Base-by-base conservation (phyloP, 371 early-diverging fungal species). In the Mucor ambiguus region DNA sequence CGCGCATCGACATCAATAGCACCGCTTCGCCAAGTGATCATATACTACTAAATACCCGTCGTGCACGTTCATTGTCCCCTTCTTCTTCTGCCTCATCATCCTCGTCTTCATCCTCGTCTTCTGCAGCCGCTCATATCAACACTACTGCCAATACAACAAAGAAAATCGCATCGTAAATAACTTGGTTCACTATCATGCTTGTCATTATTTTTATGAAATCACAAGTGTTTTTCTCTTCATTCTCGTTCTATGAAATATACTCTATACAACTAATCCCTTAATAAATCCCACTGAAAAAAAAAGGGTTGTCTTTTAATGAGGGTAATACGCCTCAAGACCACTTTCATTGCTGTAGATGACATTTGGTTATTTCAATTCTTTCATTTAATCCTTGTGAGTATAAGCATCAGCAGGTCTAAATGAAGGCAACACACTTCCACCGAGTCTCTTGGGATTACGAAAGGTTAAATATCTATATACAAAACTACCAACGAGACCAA, bases 11-110 rank as follows among this genome's bases (percentile, higher is more conserved):
- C 48, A 48, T 35, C 26, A 16, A 41, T 9, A 33, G 32, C 46
- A 3, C 41, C 3, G 20, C 48, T 49, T 69, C 70, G 5, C 70
- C 63, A 20, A 71, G 67, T 38, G 66, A 71, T 28, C 71, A 63
- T 71, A 60, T 66, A 30, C 46, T 66, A 46, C 49, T 67, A 55
- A 63, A 68, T 54, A 60, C 63, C 60, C 68, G 65, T 35, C 68
- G 67, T 61, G 64, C 67, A 28, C 64, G 72, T 20, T 72, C 72
- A 29, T 64, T 72, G 28, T 67, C 71, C 8, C 64, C 72, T 43
- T 49, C 68, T 28, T 38, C 69, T 48, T 54, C 66, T 2, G 43
- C 60, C 12, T 26, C 57, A 0, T 41, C 38, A 2, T 38, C 57
- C 7, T 41, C 41, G 5, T 41, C 41, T 18, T 41, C 41, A 3